Base-by-base conservation (phyloP, 305 asterid species). In the Fraxinus xanthoxyloides region DNA sequence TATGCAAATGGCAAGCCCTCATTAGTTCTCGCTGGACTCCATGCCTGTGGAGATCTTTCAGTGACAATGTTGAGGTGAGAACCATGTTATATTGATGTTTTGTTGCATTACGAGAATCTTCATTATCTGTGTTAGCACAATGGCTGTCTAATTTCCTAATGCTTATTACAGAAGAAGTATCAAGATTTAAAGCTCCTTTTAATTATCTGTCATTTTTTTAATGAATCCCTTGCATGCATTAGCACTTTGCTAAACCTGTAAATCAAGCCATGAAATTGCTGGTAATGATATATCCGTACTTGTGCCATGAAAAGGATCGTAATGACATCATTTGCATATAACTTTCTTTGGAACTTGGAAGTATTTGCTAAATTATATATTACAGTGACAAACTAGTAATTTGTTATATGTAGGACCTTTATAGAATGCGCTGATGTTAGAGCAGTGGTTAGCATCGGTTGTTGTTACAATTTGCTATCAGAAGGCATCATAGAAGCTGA, bases 11-110 rank as follows among this genome's bases (percentile, higher is more conserved):
- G 78, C 80, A 87, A 79, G 32, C 83, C 95, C 80, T 79, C 93
- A 35, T 86, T 93, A 81, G 85, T 95, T 83, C 92, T 95, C 73
- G 96, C 99, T 77, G 99, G 99, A 82, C 98, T 95, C 83, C 98
- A 93, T 89, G 94, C 99, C 59, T 95, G 99, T 80, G 99, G 99
- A 79, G 97, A 93, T 89, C 97, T 95, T 84, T 95, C 98, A 23
- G 95, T 92, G 82, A 92, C 99, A 81, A 95, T 95, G 98, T 89
- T 95, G 81, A 90, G 99, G 99, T 95, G 83, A 80, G 85, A 79
- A 32, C 75, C 86, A 72, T 65, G 43, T 30, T 63, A 6, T 83
- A 36, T 35, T 26, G 12, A 51, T 51, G 34, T 63, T 80, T 70
- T 83, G 61, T 34, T 26, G 23, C 80, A 48, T 67, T 34, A 34